Conservation (phyloP, 2,329 filamentous ascomycete species). For the Pestalotiopsis sp. region DNA sequence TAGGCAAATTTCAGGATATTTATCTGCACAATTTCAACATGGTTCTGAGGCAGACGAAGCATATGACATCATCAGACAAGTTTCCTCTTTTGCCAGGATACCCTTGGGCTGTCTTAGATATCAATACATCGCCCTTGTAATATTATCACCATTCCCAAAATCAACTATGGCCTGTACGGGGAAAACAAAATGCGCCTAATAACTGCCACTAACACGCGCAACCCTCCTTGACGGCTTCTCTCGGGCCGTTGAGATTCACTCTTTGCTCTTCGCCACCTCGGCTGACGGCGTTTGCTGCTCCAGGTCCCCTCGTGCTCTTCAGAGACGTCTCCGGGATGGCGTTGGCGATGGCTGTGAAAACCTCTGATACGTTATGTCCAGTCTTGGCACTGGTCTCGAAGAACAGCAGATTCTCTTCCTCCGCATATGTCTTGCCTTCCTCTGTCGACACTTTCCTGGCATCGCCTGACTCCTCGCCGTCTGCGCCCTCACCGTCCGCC, state of each 20-base stretch:
- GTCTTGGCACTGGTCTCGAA: slow-evolving; percentile 99
- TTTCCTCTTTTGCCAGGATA: not conserved
- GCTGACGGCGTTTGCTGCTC: slow-evolving; percentile 60
- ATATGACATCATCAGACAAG: not conserved
- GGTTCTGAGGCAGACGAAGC: not conserved
- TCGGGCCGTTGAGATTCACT: slow-evolving; percentile 78
- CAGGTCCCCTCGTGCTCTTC: slow-evolving; percentile 81
- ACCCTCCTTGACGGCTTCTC: slow-evolving; percentile 81
- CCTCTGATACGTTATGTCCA: slow-evolving; percentile 89
- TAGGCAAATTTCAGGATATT: not conserved
- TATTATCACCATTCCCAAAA: not conserved
- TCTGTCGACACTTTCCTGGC: slow-evolving; percentile 88
- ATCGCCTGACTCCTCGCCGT: slow-evolving; percentile 64
- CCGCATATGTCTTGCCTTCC: slow-evolving; percentile 89
- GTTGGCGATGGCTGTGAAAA: slow-evolving; percentile 97
- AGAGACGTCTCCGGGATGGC: slow-evolving; percentile 96
- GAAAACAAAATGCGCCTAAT: not conserved
- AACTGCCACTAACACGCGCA: slow-evolving; percentile 73
- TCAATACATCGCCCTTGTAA: not conserved
- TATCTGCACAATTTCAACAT: not conserved
- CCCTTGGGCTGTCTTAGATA: not conserved
- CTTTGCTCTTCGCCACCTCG: slow-evolving; percentile 68
- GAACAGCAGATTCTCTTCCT: slow-evolving; percentile 91
- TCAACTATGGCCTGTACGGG: not conserved
- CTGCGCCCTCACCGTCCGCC: slow-evolving; percentile 52